phyloP scores from a whole-genome alignment of 2,329 filamentous ascomycete species.

The Passalora sequoiae region DNA sequence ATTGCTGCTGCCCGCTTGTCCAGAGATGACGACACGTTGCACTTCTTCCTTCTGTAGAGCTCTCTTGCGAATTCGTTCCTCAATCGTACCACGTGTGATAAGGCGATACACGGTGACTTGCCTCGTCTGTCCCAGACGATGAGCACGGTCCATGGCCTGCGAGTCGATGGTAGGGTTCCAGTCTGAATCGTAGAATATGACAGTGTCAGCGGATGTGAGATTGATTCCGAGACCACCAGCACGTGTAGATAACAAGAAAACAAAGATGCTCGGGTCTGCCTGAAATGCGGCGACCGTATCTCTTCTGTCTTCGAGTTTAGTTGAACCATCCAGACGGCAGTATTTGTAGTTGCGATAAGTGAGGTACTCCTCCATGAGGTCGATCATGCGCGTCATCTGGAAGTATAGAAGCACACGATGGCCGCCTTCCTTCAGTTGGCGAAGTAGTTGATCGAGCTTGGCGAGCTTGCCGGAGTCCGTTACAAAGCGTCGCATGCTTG shows the following conservation, averaged over 20 bases:
- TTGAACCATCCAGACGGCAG: slow-evolving; percentile 91
- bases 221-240: slow-evolving; percentile 98
- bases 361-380: slow-evolving; percentile 97
- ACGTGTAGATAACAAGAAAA: slow-evolving; percentile 92
- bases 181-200: slow-evolving; percentile 99
- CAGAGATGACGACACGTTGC: slow-evolving; percentile 91
- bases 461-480: slow-evolving; percentile 96
- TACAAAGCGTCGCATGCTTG: slow-evolving; percentile 95
- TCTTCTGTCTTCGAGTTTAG: slow-evolving; percentile 91
- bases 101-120: slow-evolving; percentile 97
- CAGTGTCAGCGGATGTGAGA: slow-evolving; percentile 89
- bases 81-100: slow-evolving; percentile 93
- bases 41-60: slow-evolving; percentile 98
- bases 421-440: slow-evolving; percentile 82
- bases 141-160: slow-evolving; percentile 97
- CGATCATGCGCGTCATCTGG: slow-evolving; percentile 99
- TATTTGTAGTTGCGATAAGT: slow-evolving; percentile 99
- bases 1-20: slow-evolving; percentile 62
- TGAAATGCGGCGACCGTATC: slow-evolving; percentile 98
- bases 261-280: slow-evolving; percentile 87
- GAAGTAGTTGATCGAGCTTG: slow-evolving; percentile 79
- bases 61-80: slow-evolving; percentile 95
- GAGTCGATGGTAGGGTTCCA: slow-evolving; percentile 99
- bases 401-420: slow-evolving; percentile 97
- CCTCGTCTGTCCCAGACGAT: slow-evolving; percentile 90